A percentile compares a stretch with the other conserved stretches of the same genome.
Evolutionary conservation across 495 filamentous ascomycete species (phyloP).

Genomic region (Aspergillus sclerotiicarbonarius): DNA sequence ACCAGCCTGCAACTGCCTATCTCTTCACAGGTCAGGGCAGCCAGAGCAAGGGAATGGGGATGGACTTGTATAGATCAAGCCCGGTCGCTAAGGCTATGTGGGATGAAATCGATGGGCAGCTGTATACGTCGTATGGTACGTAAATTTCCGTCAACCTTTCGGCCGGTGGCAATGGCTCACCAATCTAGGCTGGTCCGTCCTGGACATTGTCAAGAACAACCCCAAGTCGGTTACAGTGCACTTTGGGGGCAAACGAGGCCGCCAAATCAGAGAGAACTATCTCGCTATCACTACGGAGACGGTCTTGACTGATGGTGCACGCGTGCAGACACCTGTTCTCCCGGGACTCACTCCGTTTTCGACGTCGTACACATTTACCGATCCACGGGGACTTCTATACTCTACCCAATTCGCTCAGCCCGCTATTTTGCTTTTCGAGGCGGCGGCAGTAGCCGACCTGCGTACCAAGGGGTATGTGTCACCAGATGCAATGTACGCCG

Average conservation of each 20-base stretch:
- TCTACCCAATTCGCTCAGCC: conserved; percentile 46
- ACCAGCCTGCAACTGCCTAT: conserved; percentile 38
- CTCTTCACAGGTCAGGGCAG: conserved; percentile 47
- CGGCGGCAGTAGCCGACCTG: conserved; percentile 33
- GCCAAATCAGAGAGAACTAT: conserved; percentile 37
- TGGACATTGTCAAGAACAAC: conserved; percentile 38
- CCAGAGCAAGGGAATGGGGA: conserved; percentile 42
- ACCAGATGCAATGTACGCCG: conserved; percentile 29
- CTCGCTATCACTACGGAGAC: conserved; percentile 25
- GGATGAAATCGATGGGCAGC: conserved; percentile 37
- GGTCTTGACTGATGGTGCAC: conserved; percentile 13
- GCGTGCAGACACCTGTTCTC: conserved; percentile 18
- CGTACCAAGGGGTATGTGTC: conserved; percentile 27
- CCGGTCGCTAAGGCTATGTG: conserved; percentile 33
- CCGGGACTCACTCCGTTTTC: conserved; percentile 22
- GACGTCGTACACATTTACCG: conserved; percentile 32
- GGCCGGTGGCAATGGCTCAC: not conserved
- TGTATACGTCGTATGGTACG: conserved; percentile 38
- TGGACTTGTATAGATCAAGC: conserved; percentile 38
- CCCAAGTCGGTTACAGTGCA: conserved; percentile 40
- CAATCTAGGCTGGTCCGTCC: conserved; percentile 32
- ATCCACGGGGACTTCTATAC: conserved; percentile 33
- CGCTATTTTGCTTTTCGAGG: conserved; percentile 35
- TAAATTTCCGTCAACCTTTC: not conserved
- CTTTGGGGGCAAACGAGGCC: conserved; percentile 39